Conservation (phyloP, 139 green algal genomes). For the Coccomyxa sp. region DNA sequence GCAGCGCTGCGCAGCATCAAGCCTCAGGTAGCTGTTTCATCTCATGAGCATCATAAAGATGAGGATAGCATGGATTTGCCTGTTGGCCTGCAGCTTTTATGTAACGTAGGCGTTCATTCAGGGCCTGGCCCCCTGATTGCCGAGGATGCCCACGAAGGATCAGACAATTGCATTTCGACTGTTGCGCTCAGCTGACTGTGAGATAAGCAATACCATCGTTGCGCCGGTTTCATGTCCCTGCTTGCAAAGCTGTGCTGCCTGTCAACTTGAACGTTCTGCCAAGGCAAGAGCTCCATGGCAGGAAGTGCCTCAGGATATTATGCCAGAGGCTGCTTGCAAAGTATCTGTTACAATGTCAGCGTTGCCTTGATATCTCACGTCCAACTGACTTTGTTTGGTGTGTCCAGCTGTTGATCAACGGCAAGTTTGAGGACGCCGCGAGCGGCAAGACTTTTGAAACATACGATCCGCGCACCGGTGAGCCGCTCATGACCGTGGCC, state of each 20-base stretch:
- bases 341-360: too few relatives aligned
- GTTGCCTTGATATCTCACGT: background rate
- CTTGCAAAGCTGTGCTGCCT: too few relatives aligned
- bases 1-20: background rate
- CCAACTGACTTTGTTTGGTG: background rate
- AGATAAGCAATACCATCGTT: too few relatives aligned
- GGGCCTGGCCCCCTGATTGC: background rate
- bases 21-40: background rate
- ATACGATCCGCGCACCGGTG: constrained; percentile 56
- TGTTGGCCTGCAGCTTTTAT: background rate
- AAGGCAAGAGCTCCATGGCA: too few relatives aligned
- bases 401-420: constrained; percentile 59
- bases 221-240: too few relatives aligned
- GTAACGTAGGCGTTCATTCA: background rate
- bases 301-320: too few relatives aligned
- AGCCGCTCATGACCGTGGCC: constrained; percentile 50
- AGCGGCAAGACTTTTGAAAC: constrained; percentile 36
- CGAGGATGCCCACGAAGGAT: background rate
- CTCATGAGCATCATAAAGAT: too few relatives aligned
- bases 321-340: too few relatives aligned
- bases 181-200: too few relatives aligned
- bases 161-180: too few relatives aligned
- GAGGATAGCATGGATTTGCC: too few relatives aligned
- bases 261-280: too few relatives aligned
- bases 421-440: constrained; percentile 51